Base-by-base conservation (phyloP, 2,329 filamentous ascomycete species). In the Cercospora sp. region DNA sequence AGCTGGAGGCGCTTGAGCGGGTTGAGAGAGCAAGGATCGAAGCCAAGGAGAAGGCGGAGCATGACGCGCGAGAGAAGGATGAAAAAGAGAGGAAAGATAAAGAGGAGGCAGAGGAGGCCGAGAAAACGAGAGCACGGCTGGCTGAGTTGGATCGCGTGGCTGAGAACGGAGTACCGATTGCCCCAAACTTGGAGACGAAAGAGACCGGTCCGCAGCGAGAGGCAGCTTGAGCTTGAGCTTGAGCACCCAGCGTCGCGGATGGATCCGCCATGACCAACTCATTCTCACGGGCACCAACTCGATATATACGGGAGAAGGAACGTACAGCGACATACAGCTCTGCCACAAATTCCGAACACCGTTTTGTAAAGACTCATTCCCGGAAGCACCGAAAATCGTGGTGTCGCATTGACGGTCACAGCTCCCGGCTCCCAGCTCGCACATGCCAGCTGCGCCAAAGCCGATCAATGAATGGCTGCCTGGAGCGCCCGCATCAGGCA, bases 1-100 rank as follows among this genome's bases (percentile, higher is more conserved):
- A 97, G 81, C 85, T 98, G 58, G 90, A 91, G 72, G 89, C 85
- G 3, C 82, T 99, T 81, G 89, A 94, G 80, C 82, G 77, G 36
- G 78, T 72, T 3, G 77, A 78, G 68, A 74, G 70, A 63, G 76
- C 75, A 69, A 77, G 91, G 78, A 78, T 77, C 9, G 93, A 96
- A 77, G 84, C 75, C 30, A 91, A 91, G 78, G 87, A 97, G 72
- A 91, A 94, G 77, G 84, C 96, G 81, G 87, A 90, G 76, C 81
- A 83, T 67, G 81, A 81, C 67, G 80, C 77, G 75, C 69, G 79
- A 23, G 77, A 78, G 12, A 74, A 75, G 64, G 69, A 76, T 16
- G 78, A 79, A 65, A 75, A 75, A 48, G 73, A 73, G 23, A 78
- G 79, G 71, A 76, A 67, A 31, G 70, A 72, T 64, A 71, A 62